Conservation (phyloP, 225 moss, liverwort and hornwort genomes). For the Ulota crispa region DNA sequence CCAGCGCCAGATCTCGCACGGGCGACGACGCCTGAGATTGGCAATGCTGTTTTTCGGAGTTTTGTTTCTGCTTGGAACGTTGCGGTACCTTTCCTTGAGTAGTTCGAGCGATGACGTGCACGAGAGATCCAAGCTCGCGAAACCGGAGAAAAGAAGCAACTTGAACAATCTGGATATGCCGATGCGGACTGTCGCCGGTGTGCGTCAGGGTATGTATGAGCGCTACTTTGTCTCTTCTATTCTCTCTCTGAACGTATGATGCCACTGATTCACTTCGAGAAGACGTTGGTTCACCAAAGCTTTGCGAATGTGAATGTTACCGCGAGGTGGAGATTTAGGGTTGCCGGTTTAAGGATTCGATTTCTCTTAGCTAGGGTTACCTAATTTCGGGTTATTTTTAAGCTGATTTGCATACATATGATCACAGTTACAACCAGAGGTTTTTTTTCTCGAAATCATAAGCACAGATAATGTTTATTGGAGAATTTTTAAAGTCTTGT, state of each 20-base stretch:
- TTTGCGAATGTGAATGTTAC: background rate
- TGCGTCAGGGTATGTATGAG: constrained; percentile 59
- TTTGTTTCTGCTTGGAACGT: constrained; percentile 12
- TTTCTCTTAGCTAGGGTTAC: background rate
- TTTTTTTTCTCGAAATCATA: background rate
- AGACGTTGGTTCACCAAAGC: background rate
- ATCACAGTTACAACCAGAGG: background rate
- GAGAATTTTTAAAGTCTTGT: background rate
- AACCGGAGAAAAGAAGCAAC: constrained; percentile 47
- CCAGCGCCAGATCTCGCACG: constrained; percentile 19
- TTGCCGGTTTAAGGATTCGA: constrained; percentile 6
- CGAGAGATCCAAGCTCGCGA: background rate
- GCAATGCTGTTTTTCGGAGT: constrained; percentile 2
- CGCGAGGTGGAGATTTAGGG: constrained; percentile 14
- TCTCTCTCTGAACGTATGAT: background rate
- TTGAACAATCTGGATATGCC: constrained; percentile 82
- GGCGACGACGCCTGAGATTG: constrained; percentile 12
- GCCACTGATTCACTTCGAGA: background rate
- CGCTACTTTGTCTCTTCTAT: background rate
- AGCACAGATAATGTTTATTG: background rate
- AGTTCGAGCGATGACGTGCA: background rate
- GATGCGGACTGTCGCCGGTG: constrained; percentile 45
- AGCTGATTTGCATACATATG: background rate
- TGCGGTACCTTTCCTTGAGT: constrained; percentile 2
- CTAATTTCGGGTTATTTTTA: background rate